Percentiles rank a stretch among this genome's conserved stretches.
Evolutionary conservation across 202 grass and related monocot species (phyloP).

Genomic region (Miscanthus sacchariflorus): DNA sequence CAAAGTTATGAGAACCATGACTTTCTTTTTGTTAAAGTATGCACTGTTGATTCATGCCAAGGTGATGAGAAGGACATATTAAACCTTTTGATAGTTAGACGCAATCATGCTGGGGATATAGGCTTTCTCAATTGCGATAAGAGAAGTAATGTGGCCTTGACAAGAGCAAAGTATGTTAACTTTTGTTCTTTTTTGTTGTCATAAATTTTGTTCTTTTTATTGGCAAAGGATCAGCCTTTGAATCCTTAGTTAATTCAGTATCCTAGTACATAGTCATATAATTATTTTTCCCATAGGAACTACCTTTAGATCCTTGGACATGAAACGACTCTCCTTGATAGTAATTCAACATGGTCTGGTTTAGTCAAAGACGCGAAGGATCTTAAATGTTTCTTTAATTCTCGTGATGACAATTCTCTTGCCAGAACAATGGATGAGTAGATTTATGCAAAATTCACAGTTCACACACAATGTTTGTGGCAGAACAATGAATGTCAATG

Average conservation of each 20-base stretch:
- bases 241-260: not conserved
- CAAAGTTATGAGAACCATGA: constrained; percentile 4
- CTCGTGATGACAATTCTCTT: not conserved
- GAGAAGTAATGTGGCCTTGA: constrained; percentile 27
- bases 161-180: not conserved
- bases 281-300: not conserved
- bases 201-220: not conserved
- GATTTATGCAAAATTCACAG: not conserved
- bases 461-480: not conserved
- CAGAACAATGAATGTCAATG: no score
- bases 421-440: not conserved
- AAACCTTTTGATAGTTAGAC: constrained; percentile 49
- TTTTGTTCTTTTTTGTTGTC: not conserved
- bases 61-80: constrained; percentile 47
- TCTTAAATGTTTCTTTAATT: not conserved
- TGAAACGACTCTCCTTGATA: not conserved
- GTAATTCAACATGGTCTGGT: not conserved
- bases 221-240: not conserved
- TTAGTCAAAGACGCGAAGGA: not conserved
- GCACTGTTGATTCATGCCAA: constrained; percentile 53
- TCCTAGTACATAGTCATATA: not conserved
- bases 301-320: not conserved
- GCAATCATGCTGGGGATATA: constrained; percentile 36
- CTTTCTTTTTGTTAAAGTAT: constrained; percentile 44
- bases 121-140: constrained; percentile 37